Evolutionary conservation across 805 yeast genomes (phyloP), one percentile per base, ranked within the genome.

Genomic region (Blastobotrys parvus): DNA sequence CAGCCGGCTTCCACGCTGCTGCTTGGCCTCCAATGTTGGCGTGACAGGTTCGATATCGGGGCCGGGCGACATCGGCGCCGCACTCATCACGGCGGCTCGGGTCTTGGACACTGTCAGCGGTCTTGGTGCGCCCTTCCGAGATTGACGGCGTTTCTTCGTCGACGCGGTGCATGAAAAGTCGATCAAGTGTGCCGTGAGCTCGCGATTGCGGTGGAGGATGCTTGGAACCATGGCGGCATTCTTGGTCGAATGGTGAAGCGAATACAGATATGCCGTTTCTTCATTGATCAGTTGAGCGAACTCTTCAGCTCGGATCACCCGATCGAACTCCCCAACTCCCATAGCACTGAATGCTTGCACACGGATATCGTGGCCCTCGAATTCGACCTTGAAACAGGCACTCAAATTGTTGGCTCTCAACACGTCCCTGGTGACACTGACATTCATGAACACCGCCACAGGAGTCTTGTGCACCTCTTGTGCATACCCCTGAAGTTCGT

Each of bases 401-500:
- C 64, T 68, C 16, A 78, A 57, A 13, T 63, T 56, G 32, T 69
- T 52, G 15, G 59, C 51, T 3, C 57, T 54, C 42, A 82, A 51
- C 30, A 68, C 35, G 2, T 60, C 43, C 32, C 54, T 29, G 49
- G 69, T 65, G 5, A 74, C 65, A 2, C 69, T 59, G 49, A 72
- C 67, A 55, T 86, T 88, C 49, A 89, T 66, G 47, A 83, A 76
- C 15, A 89, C 57, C 0, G 79, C 77, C 47, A 84, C 69, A 2
- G 80, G 79, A 0, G 90, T 76, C 51, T 76, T 60, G 21, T 60
- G 59, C 8, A 44, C 39, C 48, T 65, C 69, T 18, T 50, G 47
- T 3, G 38, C 34, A 43, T 65, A 65, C 21, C 61, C 63, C 20
- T 55, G 52, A 8, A 58, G 32, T 38, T 65, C 69, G 32, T 65